Evolutionary conservation across 2,329 filamentous ascomycete genomes (phyloP).

Genomic region (Sporothrix brunneoviolacea): DNA sequence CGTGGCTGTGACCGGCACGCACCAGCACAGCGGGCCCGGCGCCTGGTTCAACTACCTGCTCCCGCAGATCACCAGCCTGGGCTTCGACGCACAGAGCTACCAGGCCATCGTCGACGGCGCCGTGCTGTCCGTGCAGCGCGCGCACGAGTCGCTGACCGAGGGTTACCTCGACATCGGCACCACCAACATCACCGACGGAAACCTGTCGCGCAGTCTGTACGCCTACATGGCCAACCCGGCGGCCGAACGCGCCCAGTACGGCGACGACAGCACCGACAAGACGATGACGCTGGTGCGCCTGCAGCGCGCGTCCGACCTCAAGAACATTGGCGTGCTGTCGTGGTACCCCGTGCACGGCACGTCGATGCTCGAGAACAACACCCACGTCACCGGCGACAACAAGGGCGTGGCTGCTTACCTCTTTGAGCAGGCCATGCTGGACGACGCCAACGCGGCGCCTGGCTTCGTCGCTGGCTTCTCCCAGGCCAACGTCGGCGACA

Average conservation of each 20-base stretch:
- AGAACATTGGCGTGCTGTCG: slow-evolving; percentile 73
- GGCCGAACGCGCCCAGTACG: slow-evolving; percentile 65
- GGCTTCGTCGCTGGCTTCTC: slow-evolving; percentile 85
- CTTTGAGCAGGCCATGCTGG: slow-evolving; percentile 64
- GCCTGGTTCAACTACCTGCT: slow-evolving; percentile 93
- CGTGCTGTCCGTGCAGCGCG: slow-evolving; percentile 71
- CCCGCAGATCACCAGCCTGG: slow-evolving; percentile 81
- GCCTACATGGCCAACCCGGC: slow-evolving; percentile 82
- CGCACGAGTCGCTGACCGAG: slow-evolving; percentile 61
- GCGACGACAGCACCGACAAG: slow-evolving; percentile 49
- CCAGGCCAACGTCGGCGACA: slow-evolving; percentile 85
- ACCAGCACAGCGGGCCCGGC: slow-evolving; percentile 85
- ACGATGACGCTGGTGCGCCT: slow-evolving; percentile 75
- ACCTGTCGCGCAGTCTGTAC: slow-evolving; percentile 83
- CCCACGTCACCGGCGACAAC: slow-evolving; percentile 81
- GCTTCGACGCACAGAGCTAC: slow-evolving; percentile 82
- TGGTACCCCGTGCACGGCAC: slow-evolving; percentile 94
- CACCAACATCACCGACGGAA: slow-evolving; percentile 65
- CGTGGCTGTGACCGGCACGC: slow-evolving; percentile 83
- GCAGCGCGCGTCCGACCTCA: slow-evolving; percentile 63
- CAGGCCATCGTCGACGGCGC: slow-evolving; percentile 83
- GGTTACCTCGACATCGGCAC: slow-evolving; percentile 66
- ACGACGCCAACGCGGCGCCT: slow-evolving; percentile 36
- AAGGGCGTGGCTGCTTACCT: slow-evolving; percentile 83
- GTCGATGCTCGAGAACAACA: slow-evolving; percentile 85